phyloP scores from a whole-genome alignment of 805 yeast genomes.

The Kurtzmaniella fragi region DNA sequence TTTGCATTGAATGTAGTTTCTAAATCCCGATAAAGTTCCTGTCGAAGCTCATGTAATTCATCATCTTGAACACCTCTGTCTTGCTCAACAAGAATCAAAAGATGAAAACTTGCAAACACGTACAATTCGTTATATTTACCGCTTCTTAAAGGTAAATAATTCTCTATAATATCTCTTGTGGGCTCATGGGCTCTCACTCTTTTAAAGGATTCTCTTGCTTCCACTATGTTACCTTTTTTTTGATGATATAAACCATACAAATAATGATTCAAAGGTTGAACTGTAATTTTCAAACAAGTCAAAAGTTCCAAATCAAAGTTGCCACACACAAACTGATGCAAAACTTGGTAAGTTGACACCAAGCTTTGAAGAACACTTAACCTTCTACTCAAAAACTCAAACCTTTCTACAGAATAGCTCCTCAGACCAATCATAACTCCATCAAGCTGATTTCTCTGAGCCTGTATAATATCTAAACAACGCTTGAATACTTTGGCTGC shows the following conservation, averaged over 20 bases:
- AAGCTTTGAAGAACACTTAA: too few relatives aligned
- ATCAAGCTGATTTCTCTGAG: conserved; percentile 13
- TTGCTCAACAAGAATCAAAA: conserved; percentile 20
- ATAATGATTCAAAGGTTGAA: conserved; percentile 11
- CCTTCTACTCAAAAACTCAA: too few relatives aligned
- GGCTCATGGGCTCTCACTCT: conserved; percentile 23
- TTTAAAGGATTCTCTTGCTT: conserved; percentile 36
- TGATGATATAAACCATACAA: conserved; percentile 39
- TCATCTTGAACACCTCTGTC: conserved; percentile 7
- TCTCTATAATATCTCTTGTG: conserved; percentile 18
- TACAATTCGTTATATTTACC: conserved; percentile 22
- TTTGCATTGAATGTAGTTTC: background rate
- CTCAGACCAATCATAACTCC: conserved; percentile 4
- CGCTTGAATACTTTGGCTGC: conserved; percentile 31
- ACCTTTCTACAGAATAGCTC: conserved; percentile 9
- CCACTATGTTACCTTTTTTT: conserved; percentile 24
- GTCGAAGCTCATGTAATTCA: background rate
- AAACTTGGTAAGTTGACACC: too few relatives aligned
- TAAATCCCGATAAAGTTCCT: background rate
- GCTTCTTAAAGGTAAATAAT: conserved; percentile 13
- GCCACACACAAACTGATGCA: too few relatives aligned
- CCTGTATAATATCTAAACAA: conserved; percentile 29
- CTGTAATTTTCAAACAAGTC: too few relatives aligned
- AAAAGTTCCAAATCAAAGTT: too few relatives aligned
- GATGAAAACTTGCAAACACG: conserved; percentile 24